phyloP scores from a whole-genome alignment of 345 rosid species.

The Dimocarpus longan region DNA sequence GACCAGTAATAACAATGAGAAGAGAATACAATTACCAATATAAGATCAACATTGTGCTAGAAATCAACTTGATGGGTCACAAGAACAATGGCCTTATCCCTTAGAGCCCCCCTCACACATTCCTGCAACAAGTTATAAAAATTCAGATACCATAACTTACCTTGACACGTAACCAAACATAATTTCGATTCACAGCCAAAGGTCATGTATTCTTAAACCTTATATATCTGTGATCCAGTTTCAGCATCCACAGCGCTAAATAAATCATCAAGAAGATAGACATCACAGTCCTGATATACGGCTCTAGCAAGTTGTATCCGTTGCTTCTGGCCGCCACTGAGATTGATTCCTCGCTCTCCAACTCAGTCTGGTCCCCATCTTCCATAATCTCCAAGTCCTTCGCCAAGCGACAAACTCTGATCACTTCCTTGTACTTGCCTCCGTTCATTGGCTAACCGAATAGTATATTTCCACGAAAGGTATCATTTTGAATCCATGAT shows the following conservation, averaged over 20 bases:
- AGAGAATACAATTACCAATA: conserved; percentile 47
- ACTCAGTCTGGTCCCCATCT: conserved; percentile 86
- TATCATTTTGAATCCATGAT: conserved; percentile 92
- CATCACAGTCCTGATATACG: conserved; percentile 82
- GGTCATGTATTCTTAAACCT: conserved; percentile 39
- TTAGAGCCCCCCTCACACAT: conserved; percentile 85
- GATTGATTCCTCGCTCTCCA: conserved; percentile 95
- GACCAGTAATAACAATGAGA: background rate
- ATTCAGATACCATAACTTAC: background rate
- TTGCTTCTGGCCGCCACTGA: conserved; percentile 98
- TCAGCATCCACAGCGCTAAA: conserved; percentile 98
- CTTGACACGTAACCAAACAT: background rate
- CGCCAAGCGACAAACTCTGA: conserved; percentile 75
- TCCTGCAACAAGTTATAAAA: conserved; percentile 42
- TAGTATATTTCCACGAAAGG: conserved; percentile 81
- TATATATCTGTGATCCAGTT: conserved; percentile 86
- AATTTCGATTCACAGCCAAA: background rate
- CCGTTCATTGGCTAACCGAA: conserved; percentile 79
- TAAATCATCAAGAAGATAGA: conserved; percentile 87
- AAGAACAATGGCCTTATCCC: conserved; percentile 70
- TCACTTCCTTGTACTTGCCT: conserved; percentile 57
- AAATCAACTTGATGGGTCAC: conserved; percentile 97
- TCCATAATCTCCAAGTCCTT: conserved; percentile 93
- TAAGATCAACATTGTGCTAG: conserved; percentile 77
- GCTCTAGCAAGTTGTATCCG: conserved; percentile 91